Conservation (phyloP, 352 stramenopile genomes). For the Saprolegnia diclina region DNA sequence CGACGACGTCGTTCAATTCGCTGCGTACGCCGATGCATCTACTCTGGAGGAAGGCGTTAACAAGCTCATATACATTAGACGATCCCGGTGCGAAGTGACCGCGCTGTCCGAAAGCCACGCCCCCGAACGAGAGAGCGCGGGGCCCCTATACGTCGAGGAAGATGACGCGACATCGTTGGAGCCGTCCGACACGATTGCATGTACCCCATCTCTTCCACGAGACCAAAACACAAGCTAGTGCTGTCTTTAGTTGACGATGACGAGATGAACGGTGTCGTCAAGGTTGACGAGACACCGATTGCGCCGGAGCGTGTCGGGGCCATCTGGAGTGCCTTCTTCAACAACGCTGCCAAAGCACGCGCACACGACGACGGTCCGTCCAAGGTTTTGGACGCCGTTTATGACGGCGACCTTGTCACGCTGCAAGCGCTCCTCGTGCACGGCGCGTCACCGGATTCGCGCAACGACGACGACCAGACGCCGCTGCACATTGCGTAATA, state of each 20-base stretch:
- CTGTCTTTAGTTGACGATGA: too few relatives aligned
- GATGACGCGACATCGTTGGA: too few relatives aligned
- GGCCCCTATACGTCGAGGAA: too few relatives aligned
- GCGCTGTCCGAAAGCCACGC: too few relatives aligned
- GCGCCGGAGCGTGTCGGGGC: slow-evolving; percentile 35
- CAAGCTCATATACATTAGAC: too few relatives aligned
- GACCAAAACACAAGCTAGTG: too few relatives aligned
- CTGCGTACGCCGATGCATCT: not conserved
- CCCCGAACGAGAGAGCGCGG: too few relatives aligned
- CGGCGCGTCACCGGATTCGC: slow-evolving; percentile 49
- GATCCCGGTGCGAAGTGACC: too few relatives aligned
- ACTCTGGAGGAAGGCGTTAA: too few relatives aligned
- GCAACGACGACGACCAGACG: slow-evolving; percentile 54
- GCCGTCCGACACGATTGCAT: too few relatives aligned
- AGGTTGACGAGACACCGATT: not conserved
- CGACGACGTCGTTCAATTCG: slow-evolving; percentile 3
- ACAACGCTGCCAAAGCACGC: slow-evolving; percentile 37
- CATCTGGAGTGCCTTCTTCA: slow-evolving; percentile 75
- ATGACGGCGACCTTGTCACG: slow-evolving; percentile 38
- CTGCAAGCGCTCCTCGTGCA: slow-evolving; percentile 46
- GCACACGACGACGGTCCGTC: not conserved
- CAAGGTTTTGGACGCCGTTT: slow-evolving; percentile 48
- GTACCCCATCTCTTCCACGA: too few relatives aligned
- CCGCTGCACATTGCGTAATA: slow-evolving; percentile 64
- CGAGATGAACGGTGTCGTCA: too few relatives aligned